A percentile compares a stretch with the other conserved stretches of the same genome.
phyloP scores from a whole-genome alignment of 148 eudicot genomes.

The Heliamphora exappendiculata region DNA sequence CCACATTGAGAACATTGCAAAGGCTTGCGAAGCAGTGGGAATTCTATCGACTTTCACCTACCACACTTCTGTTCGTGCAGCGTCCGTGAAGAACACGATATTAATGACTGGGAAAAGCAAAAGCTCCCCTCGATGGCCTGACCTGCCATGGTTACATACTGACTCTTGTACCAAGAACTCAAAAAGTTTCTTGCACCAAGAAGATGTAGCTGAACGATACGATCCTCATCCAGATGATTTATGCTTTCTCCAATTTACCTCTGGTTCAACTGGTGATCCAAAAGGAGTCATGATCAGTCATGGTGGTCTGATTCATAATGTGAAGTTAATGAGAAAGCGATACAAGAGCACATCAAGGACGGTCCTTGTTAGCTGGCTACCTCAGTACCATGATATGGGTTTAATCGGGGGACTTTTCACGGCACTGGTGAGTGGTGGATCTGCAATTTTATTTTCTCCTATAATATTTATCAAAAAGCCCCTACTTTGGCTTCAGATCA shows the following conservation, averaged over 20 bases:
- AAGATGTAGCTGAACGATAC: not conserved
- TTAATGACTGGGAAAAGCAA: constrained; percentile 19
- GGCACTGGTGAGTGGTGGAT: constrained; percentile 39
- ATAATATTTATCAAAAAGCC: constrained; percentile 44
- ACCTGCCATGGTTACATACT: constrained; percentile 54
- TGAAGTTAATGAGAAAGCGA: constrained; percentile 41
- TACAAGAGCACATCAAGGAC: constrained; percentile 53
- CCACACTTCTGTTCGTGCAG: constrained; percentile 40
- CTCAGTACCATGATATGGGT: constrained; percentile 60
- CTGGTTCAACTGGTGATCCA: constrained; percentile 54
- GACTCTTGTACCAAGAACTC: constrained; percentile 41
- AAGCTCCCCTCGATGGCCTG: constrained; percentile 34
- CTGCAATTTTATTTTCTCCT: constrained; percentile 40
- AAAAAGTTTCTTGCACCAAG: constrained; percentile 8
- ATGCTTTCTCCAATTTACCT: constrained; percentile 57
- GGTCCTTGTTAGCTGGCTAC: constrained; percentile 48
- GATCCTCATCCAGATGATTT: constrained; percentile 28
- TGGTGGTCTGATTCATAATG: constrained; percentile 51
- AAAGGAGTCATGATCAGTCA: constrained; percentile 59
- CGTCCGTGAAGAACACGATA: constrained; percentile 28
- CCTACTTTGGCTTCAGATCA: constrained; percentile 39
- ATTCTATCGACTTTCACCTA: constrained; percentile 41
- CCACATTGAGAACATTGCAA: constrained; percentile 40
- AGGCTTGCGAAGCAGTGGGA: constrained; percentile 43
- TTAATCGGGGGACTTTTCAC: constrained; percentile 48